A percentile compares a stretch with the other conserved stretches of the same genome.
These are phyloP conservation scores for Paecilomyces sp. DNA, from an alignment of 2,329 filamentous ascomycete genomes.

Conservation along the genomic window DNA sequence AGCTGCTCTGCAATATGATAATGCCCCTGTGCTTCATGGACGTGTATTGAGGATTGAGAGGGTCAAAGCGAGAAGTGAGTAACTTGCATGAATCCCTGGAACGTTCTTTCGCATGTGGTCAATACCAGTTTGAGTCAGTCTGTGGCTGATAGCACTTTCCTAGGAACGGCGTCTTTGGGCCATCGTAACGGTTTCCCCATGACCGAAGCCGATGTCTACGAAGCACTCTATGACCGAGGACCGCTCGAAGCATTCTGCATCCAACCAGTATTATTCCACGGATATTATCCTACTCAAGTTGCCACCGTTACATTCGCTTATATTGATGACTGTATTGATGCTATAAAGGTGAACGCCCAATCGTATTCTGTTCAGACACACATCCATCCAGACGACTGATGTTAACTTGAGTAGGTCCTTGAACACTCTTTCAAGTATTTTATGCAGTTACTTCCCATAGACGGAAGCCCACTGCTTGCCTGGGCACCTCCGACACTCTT, in stretches of 20 bases:
- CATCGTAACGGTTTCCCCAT: slow-evolving; percentile 8
- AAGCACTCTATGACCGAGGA: slow-evolving; percentile 9
- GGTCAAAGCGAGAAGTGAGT: slow-evolving; percentile 13
- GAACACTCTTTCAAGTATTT: slow-evolving; percentile 7
- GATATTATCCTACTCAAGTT: slow-evolving; percentile 4
- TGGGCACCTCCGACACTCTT: background rate
- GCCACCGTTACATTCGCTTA: slow-evolving; percentile 16
- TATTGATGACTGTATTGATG: slow-evolving; percentile 16
- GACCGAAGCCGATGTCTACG: slow-evolving; percentile 1
- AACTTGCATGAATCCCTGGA: background rate
- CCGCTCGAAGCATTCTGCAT: slow-evolving; percentile 9
- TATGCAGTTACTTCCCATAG: slow-evolving; percentile 11
- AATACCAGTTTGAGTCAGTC: background rate
- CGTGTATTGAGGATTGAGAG: slow-evolving; percentile 13
- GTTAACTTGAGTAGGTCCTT: background rate
- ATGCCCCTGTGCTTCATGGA: slow-evolving; percentile 8
- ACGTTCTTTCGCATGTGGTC: background rate
- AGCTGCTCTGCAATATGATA: slow-evolving; percentile 11
- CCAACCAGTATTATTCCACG: slow-evolving; percentile 1
- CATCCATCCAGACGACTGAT: background rate
- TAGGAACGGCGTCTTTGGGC: slow-evolving; percentile 13
- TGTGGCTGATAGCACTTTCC: background rate
- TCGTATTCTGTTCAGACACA: background rate
- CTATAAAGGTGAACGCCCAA: slow-evolving; percentile 14
- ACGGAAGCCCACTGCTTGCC: slow-evolving; percentile 7